Conservation (phyloP, 352 stramenopile genomes). For the Pythium aphanidermatum region DNA sequence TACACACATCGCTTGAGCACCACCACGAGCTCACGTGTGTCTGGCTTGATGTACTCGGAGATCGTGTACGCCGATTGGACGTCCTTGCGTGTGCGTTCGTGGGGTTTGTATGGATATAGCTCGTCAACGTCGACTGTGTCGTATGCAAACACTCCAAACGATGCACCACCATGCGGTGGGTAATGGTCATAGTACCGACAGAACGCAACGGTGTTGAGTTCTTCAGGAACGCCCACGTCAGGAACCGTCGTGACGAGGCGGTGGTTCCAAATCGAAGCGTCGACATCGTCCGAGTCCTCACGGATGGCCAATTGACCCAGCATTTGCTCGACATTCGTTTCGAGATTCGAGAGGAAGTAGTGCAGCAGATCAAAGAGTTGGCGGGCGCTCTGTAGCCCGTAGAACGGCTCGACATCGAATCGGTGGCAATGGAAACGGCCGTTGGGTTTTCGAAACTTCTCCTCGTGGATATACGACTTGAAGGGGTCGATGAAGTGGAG, state of each 20-base stretch:
- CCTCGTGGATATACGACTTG: neutral
- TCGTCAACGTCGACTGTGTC: conserved; percentile 34
- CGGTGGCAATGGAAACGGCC: neutral
- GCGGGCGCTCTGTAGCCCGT: conserved; percentile 23
- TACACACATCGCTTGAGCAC: conserved; percentile 11
- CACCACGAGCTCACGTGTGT: neutral
- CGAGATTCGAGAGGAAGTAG: conserved; percentile 34
- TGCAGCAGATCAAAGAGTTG: conserved; percentile 40
- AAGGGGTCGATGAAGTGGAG: neutral
- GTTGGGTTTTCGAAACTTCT: neutral
- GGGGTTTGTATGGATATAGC: conserved; percentile 29
- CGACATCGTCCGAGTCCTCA: conserved; percentile 33
- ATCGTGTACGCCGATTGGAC: conserved; percentile 13
- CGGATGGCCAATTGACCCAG: conserved; percentile 36
- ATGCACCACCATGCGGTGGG: conserved; percentile 4
- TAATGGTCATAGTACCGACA: conserved; percentile 23
- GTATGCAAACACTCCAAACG: conserved; percentile 21
- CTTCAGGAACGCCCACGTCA: conserved; percentile 7
- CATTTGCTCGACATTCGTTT: conserved; percentile 42
- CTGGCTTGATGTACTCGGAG: neutral
- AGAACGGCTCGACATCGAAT: conserved; percentile 34
- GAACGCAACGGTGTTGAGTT: conserved; percentile 13
- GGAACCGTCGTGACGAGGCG: conserved; percentile 29
- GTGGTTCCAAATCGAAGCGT: conserved; percentile 27
- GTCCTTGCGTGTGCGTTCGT: conserved; percentile 17